These are phyloP conservation scores for Phaeosphaeria sp. DNA, from an alignment of 2,329 filamentous ascomycete species.

Conservation along the genomic window DNA sequence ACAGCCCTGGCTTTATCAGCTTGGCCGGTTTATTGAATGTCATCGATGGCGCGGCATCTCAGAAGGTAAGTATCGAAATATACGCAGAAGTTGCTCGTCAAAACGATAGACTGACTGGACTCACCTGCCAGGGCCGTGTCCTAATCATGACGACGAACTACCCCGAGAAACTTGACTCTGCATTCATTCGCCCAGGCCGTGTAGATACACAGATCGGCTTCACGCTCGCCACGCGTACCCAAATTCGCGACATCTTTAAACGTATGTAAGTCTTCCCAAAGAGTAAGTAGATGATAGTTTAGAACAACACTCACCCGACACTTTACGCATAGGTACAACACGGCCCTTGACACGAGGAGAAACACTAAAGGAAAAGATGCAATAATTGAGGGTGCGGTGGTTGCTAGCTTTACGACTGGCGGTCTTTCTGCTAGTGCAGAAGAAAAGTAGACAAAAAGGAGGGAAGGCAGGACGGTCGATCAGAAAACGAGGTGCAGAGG, in stretches of 20 bases:
- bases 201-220: constrained; percentile 73
- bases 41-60: constrained; percentile 80
- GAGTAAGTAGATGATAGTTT: background rate
- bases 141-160: constrained; percentile 85
- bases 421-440: background rate
- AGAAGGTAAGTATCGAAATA: constrained; percentile 55
- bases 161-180: constrained; percentile 74
- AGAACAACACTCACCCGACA: background rate
- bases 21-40: constrained; percentile 82
- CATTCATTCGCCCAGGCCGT: constrained; percentile 74
- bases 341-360: background rate
- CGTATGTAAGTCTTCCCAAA: constrained; percentile 40
- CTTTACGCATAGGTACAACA: background rate
- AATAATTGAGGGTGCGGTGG: no score
- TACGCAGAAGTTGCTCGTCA: no score
- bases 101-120: background rate
- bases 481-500: background rate
- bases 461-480: background rate
- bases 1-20: constrained; percentile 62
- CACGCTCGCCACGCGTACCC: constrained; percentile 50
- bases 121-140: constrained; percentile 62
- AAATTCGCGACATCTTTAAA: constrained; percentile 52
- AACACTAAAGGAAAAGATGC: background rate
- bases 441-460: background rate
- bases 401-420: background rate